phyloP scores from a whole-genome alignment of 2,329 filamentous ascomycete species.

The Botrytis aclada region DNA sequence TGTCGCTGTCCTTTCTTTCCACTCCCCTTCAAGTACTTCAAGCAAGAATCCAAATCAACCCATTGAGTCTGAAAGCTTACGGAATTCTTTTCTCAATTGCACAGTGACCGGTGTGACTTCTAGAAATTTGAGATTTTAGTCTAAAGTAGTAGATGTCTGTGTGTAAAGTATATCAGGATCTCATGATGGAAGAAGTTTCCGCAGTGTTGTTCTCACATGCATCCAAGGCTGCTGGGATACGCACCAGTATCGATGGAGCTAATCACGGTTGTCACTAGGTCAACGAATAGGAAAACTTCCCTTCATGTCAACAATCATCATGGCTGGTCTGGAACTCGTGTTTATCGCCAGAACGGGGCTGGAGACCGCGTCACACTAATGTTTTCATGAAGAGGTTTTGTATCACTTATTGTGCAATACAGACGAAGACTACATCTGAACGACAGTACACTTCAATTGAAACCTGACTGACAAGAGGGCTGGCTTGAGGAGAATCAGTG shows the following conservation, averaged over 20 bases:
- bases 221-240: background rate
- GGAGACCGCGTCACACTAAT: slow-evolving; percentile 2
- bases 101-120: background rate
- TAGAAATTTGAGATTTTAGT: background rate
- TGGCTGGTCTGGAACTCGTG: slow-evolving; percentile 13
- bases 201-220: background rate
- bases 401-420: background rate
- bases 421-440: background rate
- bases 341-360: slow-evolving; percentile 15
- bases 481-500: slow-evolving; percentile 18
- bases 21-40: background rate
- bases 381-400: background rate
- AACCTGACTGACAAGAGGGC: slow-evolving; percentile 9
- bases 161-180: background rate
- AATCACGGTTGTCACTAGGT: slow-evolving; percentile 12
- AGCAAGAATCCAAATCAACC: background rate
- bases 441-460: background rate
- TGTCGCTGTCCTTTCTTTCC: background rate
- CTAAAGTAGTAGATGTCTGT: background rate
- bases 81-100: background rate
- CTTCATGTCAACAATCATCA: slow-evolving; percentile 1
- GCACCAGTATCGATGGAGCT: background rate
- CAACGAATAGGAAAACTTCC: slow-evolving; percentile 2
- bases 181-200: background rate
- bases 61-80: background rate